A percentile compares a stretch with the other conserved stretches of the same genome.
Conservation (phyloP, 148 eudicot species). For the Polygonum maritimum region DNA sequence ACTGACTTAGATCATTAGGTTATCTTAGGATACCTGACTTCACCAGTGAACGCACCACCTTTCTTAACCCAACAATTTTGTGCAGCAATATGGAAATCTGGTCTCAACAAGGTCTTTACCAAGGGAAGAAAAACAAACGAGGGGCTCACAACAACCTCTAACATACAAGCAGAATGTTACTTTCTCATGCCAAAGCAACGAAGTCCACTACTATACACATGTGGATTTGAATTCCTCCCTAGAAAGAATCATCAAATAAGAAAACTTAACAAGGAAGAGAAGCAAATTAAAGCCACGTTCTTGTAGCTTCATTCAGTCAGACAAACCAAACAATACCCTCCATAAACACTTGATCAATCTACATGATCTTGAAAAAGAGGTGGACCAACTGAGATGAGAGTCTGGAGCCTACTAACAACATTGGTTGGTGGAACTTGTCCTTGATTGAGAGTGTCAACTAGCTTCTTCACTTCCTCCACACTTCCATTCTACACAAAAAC, state of each 20-base stretch:
- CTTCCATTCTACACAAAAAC: constrained; percentile 51
- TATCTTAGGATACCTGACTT: constrained; percentile 47
- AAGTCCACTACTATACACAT: neutral
- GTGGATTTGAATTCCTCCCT: neutral
- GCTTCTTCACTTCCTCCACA: constrained; percentile 71
- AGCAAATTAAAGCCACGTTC: neutral
- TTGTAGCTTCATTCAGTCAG: neutral
- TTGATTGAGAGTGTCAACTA: constrained; percentile 51
- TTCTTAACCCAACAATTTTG: constrained; percentile 86
- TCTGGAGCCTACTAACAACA: constrained; percentile 55
- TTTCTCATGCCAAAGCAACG: neutral
- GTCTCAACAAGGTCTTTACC: constrained; percentile 43
- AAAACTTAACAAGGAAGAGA: neutral
- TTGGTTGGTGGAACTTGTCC: constrained; percentile 50
- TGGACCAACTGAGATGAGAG: neutral
- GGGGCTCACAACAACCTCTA: constrained; percentile 81
- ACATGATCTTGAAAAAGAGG: neutral
- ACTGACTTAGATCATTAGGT: neutral
- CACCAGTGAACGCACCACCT: constrained; percentile 87
- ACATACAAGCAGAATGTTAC: neutral
- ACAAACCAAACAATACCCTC: neutral
- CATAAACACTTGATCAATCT: neutral
- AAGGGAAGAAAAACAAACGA: constrained; percentile 56
- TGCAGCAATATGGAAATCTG: constrained; percentile 72
- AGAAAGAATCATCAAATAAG: neutral